Percentiles rank a stretch among this genome's conserved stretches.
These are phyloP conservation scores for Pseudocercospora vitis DNA, from an alignment of 2,329 filamentous ascomycete genomes.

Conservation along the genomic window DNA sequence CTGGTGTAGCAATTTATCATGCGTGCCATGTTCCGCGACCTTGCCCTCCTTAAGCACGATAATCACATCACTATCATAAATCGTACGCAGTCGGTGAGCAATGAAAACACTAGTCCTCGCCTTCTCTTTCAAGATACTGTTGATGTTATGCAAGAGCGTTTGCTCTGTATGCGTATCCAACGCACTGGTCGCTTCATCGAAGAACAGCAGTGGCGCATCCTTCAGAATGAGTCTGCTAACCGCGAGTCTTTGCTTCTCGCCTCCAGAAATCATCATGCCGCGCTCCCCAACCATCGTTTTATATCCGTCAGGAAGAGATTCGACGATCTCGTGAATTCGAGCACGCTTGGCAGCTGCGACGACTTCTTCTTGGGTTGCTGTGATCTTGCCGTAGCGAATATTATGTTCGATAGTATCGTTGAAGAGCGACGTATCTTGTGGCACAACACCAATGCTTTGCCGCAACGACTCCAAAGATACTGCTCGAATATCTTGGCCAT, in stretches of 20 bases:
- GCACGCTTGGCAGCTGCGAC: conserved; percentile 76
- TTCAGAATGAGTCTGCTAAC: conserved; percentile 82
- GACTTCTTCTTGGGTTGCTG: conserved; percentile 71
- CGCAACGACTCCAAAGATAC: conserved; percentile 81
- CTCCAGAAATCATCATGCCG: conserved; percentile 92
- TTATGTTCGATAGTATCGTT: conserved; percentile 97
- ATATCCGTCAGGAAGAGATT: conserved; percentile 77
- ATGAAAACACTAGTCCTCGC: conserved; percentile 89
- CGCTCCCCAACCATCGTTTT: conserved; percentile 88
- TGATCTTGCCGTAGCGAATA: conserved; percentile 85
- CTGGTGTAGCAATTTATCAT: conserved; percentile 75
- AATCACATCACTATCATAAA: conserved; percentile 88
- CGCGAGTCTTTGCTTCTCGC: conserved; percentile 89
- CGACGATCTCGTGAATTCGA: conserved; percentile 79
- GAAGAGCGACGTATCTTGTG: conserved; percentile 94
- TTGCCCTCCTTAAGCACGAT: conserved; percentile 82
- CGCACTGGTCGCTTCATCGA: conserved; percentile 91
- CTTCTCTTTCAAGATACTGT: conserved; percentile 86
- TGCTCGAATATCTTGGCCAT: conserved; percentile 86
- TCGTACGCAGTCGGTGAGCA: conserved; percentile 86
- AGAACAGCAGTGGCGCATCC: conserved; percentile 86
- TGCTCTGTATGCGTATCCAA: conserved; percentile 93
- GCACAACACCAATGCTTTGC: conserved; percentile 86
- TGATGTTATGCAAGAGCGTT: conserved; percentile 86
- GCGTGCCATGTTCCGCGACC: conserved; percentile 87